These are phyloP conservation scores for Leishmania arabica DNA, from an alignment of 208 protist species.

Conservation along the genomic window DNA sequence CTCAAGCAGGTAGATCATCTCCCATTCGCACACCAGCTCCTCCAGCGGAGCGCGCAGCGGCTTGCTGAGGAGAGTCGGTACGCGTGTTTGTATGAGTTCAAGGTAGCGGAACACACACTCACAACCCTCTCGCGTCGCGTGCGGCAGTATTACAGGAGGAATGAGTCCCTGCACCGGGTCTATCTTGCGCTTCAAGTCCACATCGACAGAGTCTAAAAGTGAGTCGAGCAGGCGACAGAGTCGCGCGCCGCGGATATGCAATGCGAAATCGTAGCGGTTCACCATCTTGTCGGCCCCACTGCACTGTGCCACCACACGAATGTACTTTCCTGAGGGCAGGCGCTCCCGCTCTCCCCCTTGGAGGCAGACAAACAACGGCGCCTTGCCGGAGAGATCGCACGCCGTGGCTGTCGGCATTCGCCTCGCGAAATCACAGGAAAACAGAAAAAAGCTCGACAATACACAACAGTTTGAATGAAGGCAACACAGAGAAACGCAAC, in stretches of 20 bases:
- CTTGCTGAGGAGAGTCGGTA: conserved; percentile 79
- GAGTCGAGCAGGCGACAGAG: conserved; percentile 78
- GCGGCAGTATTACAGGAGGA: conserved; percentile 69
- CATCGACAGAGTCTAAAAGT: conserved; percentile 64
- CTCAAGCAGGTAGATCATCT: conserved; percentile 70
- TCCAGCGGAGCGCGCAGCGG: conserved; percentile 80
- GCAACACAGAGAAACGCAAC: background rate
- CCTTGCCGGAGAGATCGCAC: conserved; percentile 39
- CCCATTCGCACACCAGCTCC: conserved; percentile 84
- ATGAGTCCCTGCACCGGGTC: conserved; percentile 41
- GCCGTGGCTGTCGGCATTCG: conserved; percentile 16
- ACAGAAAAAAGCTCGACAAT: too few relatives aligned
- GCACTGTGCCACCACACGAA: conserved; percentile 63
- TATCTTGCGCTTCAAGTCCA: conserved; percentile 37
- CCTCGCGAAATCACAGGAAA: background rate
- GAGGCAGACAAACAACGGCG: conserved; percentile 38
- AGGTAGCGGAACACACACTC: conserved; percentile 77
- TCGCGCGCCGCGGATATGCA: conserved; percentile 76
- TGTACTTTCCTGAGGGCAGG: conserved; percentile 63
- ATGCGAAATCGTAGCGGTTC: conserved; percentile 63
- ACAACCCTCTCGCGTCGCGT: conserved; percentile 67
- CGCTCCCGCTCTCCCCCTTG: conserved; percentile 32
- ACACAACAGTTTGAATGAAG: background rate
- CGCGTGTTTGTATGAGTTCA: conserved; percentile 67
- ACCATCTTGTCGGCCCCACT: conserved; percentile 26